Conservation (phyloP, 305 asterid species). For the Fraxinus sp. region DNA sequence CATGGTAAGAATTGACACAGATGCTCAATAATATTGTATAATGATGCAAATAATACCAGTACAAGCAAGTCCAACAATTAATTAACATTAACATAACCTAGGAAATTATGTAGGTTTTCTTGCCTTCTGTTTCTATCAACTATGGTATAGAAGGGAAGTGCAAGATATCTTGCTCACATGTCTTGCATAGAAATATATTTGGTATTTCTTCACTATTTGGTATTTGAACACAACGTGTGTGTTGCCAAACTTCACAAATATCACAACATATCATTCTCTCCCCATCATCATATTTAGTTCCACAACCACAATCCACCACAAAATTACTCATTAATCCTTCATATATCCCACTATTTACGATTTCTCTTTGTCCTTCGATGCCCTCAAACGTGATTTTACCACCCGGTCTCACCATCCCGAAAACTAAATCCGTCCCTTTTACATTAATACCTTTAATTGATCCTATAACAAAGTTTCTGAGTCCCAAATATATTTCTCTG, state of each 20-base stretch:
- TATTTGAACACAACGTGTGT: constrained; percentile 64
- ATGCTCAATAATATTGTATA: not conserved
- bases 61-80: not conserved
- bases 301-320: constrained; percentile 69
- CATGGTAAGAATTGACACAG: not conserved
- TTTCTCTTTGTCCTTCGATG: constrained; percentile 7
- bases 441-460: constrained; percentile 36
- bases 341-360: constrained; percentile 23
- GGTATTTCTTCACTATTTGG: constrained; percentile 61
- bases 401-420: constrained; percentile 46
- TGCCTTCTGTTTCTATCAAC: not conserved
- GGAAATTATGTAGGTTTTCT: not conserved
- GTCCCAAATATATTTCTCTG: constrained; percentile 51
- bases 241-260: constrained; percentile 86
- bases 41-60: not conserved
- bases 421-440: constrained; percentile 57
- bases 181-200: constrained; percentile 57
- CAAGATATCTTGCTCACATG: constrained; percentile 70
- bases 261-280: constrained; percentile 88
- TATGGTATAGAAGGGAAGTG: constrained; percentile 57
- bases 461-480: constrained; percentile 39
- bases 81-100: not conserved
- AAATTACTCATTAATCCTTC: constrained; percentile 25
- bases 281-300: constrained; percentile 73
- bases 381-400: constrained; percentile 52